Conservation (phyloP, 306 rosid species). For the Comarum palustre region DNA sequence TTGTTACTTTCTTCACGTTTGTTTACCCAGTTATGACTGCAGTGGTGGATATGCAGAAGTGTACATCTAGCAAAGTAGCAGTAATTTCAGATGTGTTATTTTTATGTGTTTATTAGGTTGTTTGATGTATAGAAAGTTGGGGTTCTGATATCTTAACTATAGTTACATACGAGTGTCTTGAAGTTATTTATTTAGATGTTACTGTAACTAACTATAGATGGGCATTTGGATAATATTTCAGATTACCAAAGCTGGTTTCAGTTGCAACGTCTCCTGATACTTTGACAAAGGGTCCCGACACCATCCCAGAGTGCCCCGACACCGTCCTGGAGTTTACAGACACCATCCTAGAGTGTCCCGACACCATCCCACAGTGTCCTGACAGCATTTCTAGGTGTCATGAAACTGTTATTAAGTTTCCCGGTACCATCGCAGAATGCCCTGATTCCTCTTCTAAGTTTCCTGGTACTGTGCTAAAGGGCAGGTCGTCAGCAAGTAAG, state of each 20-base stretch:
- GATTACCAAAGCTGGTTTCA: conserved; percentile 18
- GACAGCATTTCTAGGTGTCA: neutral
- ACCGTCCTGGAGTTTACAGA: neutral
- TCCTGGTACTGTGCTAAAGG: conserved; percentile 23
- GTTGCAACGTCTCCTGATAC: neutral
- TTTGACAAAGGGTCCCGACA: neutral
- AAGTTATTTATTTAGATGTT: neutral
- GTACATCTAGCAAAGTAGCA: neutral
- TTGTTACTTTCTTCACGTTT: neutral
- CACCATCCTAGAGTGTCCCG: neutral
- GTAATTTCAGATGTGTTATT: neutral
- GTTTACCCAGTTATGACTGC: neutral
- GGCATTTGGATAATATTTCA: neutral
- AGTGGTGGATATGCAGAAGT: neutral
- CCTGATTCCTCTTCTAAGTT: neutral
- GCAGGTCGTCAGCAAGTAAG: conserved; percentile 49
- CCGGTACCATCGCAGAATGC: neutral
- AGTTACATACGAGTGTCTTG: neutral
- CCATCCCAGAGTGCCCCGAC: neutral
- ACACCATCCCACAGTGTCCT: neutral
- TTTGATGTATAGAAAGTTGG: neutral
- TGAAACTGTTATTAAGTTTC: neutral
- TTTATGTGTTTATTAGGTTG: neutral
- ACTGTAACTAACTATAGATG: neutral
- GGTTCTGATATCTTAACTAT: neutral